A percentile compares a stretch with the other conserved stretches of the same genome.
Conservation (phyloP, 2,329 filamentous ascomycete species). For the Cercospora sp. region DNA sequence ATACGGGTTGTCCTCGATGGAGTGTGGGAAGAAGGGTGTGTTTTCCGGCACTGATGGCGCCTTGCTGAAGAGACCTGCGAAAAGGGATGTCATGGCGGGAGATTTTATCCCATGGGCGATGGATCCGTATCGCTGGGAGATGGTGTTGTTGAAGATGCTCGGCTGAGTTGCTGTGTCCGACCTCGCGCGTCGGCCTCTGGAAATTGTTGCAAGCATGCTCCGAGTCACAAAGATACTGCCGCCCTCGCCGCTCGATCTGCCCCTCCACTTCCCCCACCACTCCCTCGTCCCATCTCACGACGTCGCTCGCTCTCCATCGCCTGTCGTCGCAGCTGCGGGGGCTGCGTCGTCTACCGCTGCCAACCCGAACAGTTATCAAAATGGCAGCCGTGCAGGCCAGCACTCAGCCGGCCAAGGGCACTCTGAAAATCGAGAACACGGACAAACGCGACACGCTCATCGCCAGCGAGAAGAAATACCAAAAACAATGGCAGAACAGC, state of each 20-base stretch:
- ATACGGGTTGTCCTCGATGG: slow-evolving; percentile 58
- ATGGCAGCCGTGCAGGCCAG: slow-evolving; percentile 54
- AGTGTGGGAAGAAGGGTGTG: slow-evolving; percentile 33
- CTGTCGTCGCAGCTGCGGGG: slow-evolving; percentile 36
- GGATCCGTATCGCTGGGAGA: neutral
- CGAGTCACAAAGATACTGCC: neutral
- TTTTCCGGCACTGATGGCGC: slow-evolving; percentile 25
- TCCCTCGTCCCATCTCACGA: slow-evolving; percentile 25
- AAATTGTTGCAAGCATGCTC: neutral
- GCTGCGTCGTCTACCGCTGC: slow-evolving; percentile 31
- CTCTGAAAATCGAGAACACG: slow-evolving; percentile 70
- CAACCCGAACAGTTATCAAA: slow-evolving; percentile 28
- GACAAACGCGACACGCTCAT: slow-evolving; percentile 84
- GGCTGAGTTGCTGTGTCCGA: slow-evolving; percentile 1
- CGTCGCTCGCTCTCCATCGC: slow-evolving; percentile 29
- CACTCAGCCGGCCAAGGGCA: slow-evolving; percentile 57
- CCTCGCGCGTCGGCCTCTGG: neutral
- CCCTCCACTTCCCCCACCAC: slow-evolving; percentile 18
- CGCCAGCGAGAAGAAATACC: slow-evolving; percentile 86
- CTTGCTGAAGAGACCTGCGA: slow-evolving; percentile 32
- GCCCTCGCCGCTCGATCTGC: neutral
- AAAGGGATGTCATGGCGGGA: slow-evolving; percentile 26
- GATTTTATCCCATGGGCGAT: neutral
- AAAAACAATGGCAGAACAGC: slow-evolving; percentile 75
- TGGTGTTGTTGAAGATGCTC: neutral